Evolutionary conservation across 1,284 basidiomycete genomes (phyloP).

Genomic region (Lignosus rhinocerotis): DNA sequence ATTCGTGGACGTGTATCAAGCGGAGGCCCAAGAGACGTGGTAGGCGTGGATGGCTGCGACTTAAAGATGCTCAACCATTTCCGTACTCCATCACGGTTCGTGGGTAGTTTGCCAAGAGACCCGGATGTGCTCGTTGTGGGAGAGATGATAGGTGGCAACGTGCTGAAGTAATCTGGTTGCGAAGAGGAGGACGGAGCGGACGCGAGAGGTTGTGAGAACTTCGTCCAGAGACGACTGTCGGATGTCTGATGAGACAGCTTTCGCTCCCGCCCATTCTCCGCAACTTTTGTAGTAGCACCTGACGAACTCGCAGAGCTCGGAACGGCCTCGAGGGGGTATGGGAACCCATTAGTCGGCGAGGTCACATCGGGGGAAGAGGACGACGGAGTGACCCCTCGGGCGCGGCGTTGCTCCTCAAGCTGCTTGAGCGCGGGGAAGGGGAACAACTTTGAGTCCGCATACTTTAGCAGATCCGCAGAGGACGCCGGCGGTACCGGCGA

Average conservation of each 20-base stretch:
- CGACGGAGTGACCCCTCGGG: constrained; percentile 51
- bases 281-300: constrained; percentile 52
- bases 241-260: constrained; percentile 69
- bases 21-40: constrained; percentile 38
- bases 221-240: constrained; percentile 60
- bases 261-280: constrained; percentile 54
- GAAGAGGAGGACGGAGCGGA: constrained; percentile 47
- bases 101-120: constrained; percentile 59
- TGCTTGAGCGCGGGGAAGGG: constrained; percentile 85
- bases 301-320: constrained; percentile 47
- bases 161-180: constrained; percentile 50
- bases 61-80: constrained; percentile 69
- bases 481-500: constrained; percentile 74
- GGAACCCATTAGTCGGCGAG: constrained; percentile 46
- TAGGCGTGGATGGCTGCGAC: constrained; percentile 41
- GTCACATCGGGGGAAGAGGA: constrained; percentile 65
- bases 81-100: constrained; percentile 70
- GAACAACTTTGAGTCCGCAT: constrained; percentile 80
- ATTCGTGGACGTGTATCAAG: constrained; percentile 31
- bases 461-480: constrained; percentile 57
- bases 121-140: constrained; percentile 40
- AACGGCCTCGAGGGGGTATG: constrained; percentile 37
- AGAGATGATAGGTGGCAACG: constrained; percentile 32
- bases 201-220: constrained; percentile 47
- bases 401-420: constrained; percentile 70